Evolutionary conservation across 1,139 yeast genomes (phyloP).

Genomic region (Yamadazyma kanchanaburiensis): DNA sequence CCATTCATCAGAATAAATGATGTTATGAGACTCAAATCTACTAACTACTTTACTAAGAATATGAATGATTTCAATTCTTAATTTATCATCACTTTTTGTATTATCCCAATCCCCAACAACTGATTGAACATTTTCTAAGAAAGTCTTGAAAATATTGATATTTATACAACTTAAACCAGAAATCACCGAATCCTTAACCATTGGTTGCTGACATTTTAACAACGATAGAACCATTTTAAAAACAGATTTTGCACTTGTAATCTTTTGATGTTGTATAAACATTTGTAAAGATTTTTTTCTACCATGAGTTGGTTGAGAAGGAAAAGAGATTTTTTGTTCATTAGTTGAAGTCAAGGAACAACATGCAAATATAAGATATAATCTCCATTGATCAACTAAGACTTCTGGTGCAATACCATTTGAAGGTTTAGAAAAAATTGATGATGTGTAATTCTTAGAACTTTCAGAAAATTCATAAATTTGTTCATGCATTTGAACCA

Average conservation of each 20-base stretch:
- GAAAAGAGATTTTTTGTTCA: constrained; percentile 70
- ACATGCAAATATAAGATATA: constrained; percentile 87
- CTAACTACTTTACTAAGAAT: constrained; percentile 68
- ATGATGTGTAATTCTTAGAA: constrained; percentile 38
- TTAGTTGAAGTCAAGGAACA: constrained; percentile 86
- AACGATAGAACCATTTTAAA: constrained; percentile 86
- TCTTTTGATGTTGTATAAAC: constrained; percentile 83
- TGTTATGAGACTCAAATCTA: constrained; percentile 52
- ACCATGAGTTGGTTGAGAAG: constrained; percentile 59
- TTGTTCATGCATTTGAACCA: constrained; percentile 86
- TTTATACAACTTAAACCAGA: constrained; percentile 87
- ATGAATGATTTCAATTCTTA: constrained; percentile 77
- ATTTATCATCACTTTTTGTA: constrained; percentile 37
- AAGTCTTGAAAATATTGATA: constrained; percentile 79
- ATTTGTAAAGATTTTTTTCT: constrained; percentile 74
- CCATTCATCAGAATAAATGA: constrained; percentile 64
- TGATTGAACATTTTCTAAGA: constrained; percentile 74
- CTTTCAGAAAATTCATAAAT: constrained; percentile 62
- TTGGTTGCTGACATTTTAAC: constrained; percentile 64
- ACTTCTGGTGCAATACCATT: constrained; percentile 57
- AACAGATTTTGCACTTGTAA: constrained; percentile 88
- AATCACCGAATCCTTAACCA: constrained; percentile 81
- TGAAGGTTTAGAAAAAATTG: constrained; percentile 31
- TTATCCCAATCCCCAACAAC: constrained; percentile 61
- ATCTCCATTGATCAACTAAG: constrained; percentile 82